Evolutionary conservation across 148 eudicot species (phyloP).

Genomic region (Vaccinium corymbosum): DNA sequence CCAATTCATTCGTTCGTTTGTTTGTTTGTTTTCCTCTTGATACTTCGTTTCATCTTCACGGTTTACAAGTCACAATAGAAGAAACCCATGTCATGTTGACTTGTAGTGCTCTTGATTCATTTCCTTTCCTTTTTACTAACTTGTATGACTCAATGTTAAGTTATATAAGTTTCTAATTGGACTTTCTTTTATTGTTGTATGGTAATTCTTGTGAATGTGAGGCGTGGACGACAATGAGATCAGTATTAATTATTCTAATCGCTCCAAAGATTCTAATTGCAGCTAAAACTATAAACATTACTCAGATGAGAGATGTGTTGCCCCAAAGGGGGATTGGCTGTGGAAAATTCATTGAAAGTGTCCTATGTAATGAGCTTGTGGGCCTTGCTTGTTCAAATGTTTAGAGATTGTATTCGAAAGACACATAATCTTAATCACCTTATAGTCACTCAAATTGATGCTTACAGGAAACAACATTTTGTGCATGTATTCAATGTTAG

Average conservation of each 20-base stretch:
- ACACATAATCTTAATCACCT: neutral
- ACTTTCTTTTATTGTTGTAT: neutral
- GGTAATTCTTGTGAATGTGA: neutral
- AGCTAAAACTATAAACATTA: no score
- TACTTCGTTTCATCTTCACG: neutral
- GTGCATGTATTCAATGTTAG: neutral
- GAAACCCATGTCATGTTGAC: neutral
- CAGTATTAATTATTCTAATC: neutral
- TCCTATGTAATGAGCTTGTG: neutral
- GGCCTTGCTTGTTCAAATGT: neutral
- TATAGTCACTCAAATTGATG: neutral
- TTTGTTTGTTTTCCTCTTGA: neutral
- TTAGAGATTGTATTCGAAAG: neutral
- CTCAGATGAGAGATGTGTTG: no score
- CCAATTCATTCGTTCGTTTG: constrained; percentile 12
- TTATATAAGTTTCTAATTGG: neutral
- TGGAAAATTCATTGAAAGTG: neutral
- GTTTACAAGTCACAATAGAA: neutral
- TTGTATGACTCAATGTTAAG: neutral
- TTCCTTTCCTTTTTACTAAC: constrained; percentile 9
- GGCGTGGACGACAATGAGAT: neutral
- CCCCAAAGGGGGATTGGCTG: no score
- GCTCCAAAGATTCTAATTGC: neutral
- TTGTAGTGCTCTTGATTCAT: constrained; percentile 7
- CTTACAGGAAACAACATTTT: neutral